These are phyloP conservation scores for Hippophae tibetana DNA, from an alignment of 306 rosid genomes.

Conservation along the genomic window DNA sequence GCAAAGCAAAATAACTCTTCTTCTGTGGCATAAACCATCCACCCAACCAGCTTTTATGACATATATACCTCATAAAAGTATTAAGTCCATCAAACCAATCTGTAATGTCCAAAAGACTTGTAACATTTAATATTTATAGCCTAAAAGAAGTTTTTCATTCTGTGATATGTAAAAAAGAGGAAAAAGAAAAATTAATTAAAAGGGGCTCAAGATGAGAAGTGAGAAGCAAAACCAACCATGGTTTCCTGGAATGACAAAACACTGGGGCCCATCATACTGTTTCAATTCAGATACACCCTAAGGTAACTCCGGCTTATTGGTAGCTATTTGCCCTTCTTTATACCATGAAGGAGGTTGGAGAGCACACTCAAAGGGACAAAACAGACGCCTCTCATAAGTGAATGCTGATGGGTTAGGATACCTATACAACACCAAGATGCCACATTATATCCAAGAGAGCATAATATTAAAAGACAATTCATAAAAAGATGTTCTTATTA, in stretches of 20 bases:
- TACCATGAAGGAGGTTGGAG: constrained; percentile 87
- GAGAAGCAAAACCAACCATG: constrained; percentile 58
- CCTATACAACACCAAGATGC: constrained; percentile 29
- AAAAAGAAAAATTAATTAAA: constrained; percentile 3
- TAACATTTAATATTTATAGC: not conserved
- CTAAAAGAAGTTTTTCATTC: constrained; percentile 2
- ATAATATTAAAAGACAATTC: constrained; percentile 5
- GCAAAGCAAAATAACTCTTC: constrained; percentile 94
- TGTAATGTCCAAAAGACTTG: constrained; percentile 29
- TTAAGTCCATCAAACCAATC: constrained; percentile 99
- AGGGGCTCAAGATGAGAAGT: too few species aligned
- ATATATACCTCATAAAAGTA: constrained; percentile 90
- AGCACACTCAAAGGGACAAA: constrained; percentile 89
- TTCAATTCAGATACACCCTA: constrained; percentile 45
- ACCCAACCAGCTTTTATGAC: constrained; percentile 95
- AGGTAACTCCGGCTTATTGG: constrained; percentile 83
- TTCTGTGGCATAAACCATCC: constrained; percentile 99
- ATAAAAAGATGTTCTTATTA: not conserved
- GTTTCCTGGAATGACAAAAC: constrained; percentile 92
- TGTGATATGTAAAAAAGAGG: not conserved
- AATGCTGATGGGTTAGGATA: constrained; percentile 93
- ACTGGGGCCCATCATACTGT: constrained; percentile 85
- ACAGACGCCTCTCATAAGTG: constrained; percentile 81
- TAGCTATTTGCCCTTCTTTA: constrained; percentile 63
- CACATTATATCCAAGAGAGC: not conserved